These are phyloP conservation scores for Elsinoe batatas DNA, from an alignment of 2,329 filamentous ascomycete species.

Conservation along the genomic window DNA sequence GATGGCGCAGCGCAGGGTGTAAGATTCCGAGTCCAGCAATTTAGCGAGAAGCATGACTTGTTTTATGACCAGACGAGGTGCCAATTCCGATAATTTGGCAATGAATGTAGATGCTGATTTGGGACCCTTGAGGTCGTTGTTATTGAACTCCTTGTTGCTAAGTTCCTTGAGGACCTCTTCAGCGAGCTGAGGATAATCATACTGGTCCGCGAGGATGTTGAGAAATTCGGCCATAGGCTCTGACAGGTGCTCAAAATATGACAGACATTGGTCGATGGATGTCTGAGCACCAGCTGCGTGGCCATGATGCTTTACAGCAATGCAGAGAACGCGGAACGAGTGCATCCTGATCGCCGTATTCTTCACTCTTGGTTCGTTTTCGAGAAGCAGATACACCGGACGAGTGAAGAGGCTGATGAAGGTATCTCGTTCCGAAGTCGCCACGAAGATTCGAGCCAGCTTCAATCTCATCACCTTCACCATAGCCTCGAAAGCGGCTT, in stretches of 20 bases:
- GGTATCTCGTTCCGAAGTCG: slow-evolving; percentile 90
- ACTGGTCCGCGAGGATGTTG: slow-evolving; percentile 91
- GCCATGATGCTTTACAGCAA: slow-evolving; percentile 94
- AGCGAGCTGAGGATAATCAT: slow-evolving; percentile 89
- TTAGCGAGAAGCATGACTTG: slow-evolving; percentile 95
- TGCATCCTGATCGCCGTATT: slow-evolving; percentile 86
- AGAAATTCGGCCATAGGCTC: slow-evolving; percentile 98
- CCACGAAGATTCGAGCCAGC: slow-evolving; percentile 84
- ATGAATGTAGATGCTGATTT: slow-evolving; percentile 95
- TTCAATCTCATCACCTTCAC: slow-evolving; percentile 92
- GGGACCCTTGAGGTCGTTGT: slow-evolving; percentile 86
- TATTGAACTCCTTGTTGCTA: slow-evolving; percentile 96
- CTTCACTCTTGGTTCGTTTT: slow-evolving; percentile 89
- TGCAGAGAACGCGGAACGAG: slow-evolving; percentile 90
- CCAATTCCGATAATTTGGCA: slow-evolving; percentile 82
- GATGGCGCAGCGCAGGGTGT: slow-evolving; percentile 83
- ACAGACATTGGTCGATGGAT: slow-evolving; percentile 92
- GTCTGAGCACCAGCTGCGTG: slow-evolving; percentile 98
- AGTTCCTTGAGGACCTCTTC: slow-evolving; percentile 91
- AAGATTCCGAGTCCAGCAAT: slow-evolving; percentile 92
- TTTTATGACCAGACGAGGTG: slow-evolving; percentile 86
- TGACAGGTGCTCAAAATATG: slow-evolving; percentile 97
- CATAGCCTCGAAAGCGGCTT: slow-evolving; percentile 85
- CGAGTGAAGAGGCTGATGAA: slow-evolving; percentile 87
- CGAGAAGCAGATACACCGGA: slow-evolving; percentile 85